phyloP scores from a whole-genome alignment of 129 eudicot genomes.

The Arctium minus region DNA sequence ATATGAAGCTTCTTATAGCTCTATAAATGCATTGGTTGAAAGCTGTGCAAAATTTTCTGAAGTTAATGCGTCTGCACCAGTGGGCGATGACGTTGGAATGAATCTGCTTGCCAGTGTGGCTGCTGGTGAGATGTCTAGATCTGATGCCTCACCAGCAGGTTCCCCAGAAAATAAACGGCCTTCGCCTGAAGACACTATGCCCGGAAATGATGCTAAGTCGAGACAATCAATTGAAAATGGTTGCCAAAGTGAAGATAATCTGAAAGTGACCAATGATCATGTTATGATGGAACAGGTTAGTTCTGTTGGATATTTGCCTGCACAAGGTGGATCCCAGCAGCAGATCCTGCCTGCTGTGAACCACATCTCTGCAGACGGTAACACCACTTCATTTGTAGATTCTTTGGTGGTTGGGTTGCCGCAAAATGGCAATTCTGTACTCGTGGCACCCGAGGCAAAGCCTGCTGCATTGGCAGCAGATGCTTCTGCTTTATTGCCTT shows the following conservation, averaged over 20 bases:
- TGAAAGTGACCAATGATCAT: conserved; percentile 4
- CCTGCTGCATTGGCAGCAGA: conserved; percentile 16
- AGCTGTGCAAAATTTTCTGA: conserved; percentile 81
- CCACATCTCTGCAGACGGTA: conserved; percentile 2
- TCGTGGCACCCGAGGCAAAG: conserved; percentile 11
- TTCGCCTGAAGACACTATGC: conserved; percentile 37
- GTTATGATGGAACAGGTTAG: conserved; percentile 9
- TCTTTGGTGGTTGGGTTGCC: neutral
- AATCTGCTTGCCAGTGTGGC: conserved; percentile 95
- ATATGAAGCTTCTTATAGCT: conserved; percentile 58
- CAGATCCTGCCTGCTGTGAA: neutral
- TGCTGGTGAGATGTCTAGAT: conserved; percentile 67
- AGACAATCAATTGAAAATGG: conserved; percentile 22
- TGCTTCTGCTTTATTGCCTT: conserved; percentile 7
- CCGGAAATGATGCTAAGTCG: conserved; percentile 24
- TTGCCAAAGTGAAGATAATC: conserved; percentile 7
- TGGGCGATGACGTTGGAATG: conserved; percentile 78
- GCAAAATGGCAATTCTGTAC: conserved; percentile 2
- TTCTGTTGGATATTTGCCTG: neutral
- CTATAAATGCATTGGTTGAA: conserved; percentile 76
- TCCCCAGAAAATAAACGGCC: conserved; percentile 48
- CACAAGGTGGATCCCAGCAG: neutral
- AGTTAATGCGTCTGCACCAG: conserved; percentile 41
- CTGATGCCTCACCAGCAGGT: conserved; percentile 48
- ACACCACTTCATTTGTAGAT: neutral